These are phyloP conservation scores for Cladosporium sp. DNA, from an alignment of 2,329 filamentous ascomycete genomes.

Conservation along the genomic window DNA sequence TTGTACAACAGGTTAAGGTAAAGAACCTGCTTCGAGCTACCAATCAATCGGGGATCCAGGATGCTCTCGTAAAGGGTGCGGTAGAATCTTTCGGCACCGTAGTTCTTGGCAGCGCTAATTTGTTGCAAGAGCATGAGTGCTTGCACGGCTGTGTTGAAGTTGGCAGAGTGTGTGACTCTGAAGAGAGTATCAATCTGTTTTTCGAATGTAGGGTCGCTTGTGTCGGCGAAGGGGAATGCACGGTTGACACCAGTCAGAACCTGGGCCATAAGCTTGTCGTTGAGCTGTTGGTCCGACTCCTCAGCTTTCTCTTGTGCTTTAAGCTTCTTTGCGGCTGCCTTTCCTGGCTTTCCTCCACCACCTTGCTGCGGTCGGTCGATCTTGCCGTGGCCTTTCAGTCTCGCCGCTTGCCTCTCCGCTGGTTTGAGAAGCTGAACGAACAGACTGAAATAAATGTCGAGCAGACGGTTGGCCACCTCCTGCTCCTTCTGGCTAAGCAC, in stretches of 20 bases:
- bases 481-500: conserved; percentile 83
- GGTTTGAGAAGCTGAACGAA: conserved; percentile 80
- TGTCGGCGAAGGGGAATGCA: conserved; percentile 85
- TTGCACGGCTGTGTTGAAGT: conserved; percentile 98
- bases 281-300: conserved; percentile 55
- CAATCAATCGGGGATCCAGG: conserved; percentile 79
- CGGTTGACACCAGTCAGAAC: conserved; percentile 93
- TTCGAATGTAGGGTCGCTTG: conserved; percentile 74
- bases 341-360: conserved; percentile 50
- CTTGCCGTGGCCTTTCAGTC: conserved; percentile 27
- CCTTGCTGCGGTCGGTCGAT: conserved; percentile 40
- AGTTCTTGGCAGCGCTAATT: conserved; percentile 72
- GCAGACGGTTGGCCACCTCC: conserved; percentile 69
- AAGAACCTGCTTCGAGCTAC: conserved; percentile 89
- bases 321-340: conserved; percentile 48
- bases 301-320: conserved; percentile 37
- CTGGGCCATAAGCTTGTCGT: conserved; percentile 87
- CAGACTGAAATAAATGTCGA: conserved; percentile 87
- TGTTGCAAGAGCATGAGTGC: conserved; percentile 94
- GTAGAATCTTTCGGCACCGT: conserved; percentile 88
- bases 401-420: conserved; percentile 29
- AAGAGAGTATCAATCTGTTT: conserved; percentile 91
- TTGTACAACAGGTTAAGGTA: conserved; percentile 91
- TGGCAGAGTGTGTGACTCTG: conserved; percentile 92
- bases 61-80: conserved; percentile 92